Evolutionary conservation across 2,329 filamentous ascomycete genomes (phyloP).

Genomic region (Gyromitra esculenta): DNA sequence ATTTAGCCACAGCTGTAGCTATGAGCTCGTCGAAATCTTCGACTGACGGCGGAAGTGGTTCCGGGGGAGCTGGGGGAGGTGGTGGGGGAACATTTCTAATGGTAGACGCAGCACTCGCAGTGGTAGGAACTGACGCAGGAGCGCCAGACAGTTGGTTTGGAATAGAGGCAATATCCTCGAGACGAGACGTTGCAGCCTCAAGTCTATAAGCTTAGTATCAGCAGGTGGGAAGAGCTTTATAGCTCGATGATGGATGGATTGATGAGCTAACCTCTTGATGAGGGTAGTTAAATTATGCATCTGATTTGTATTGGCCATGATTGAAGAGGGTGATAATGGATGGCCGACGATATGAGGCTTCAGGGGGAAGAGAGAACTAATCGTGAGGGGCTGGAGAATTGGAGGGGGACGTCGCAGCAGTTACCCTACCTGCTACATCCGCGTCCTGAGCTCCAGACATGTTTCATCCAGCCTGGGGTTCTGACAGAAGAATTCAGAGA

Average conservation of each 20-base stretch:
- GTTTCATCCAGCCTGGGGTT: not conserved
- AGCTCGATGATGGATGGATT: constrained; percentile 3
- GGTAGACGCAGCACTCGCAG: constrained; percentile 40
- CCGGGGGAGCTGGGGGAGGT: constrained; percentile 59
- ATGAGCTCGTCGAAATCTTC: constrained; percentile 88
- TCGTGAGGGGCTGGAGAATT: not conserved
- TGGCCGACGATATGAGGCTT: not conserved
- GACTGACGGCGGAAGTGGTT: constrained; percentile 76
- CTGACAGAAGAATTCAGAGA: not conserved
- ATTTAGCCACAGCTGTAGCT: constrained; percentile 76
- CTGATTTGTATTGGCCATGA: constrained; percentile 64
- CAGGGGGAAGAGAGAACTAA: not conserved
- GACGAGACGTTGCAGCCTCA: constrained; percentile 92
- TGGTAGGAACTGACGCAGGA: constrained; percentile 1
- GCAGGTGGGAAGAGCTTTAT: constrained; percentile 17
- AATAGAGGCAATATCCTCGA: constrained; percentile 89
- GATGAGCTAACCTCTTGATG: constrained; percentile 81
- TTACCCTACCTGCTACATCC: constrained; percentile 29
- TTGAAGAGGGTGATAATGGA: not conserved
- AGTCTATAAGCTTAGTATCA: constrained; percentile 70
- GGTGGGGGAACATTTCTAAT: constrained; percentile 59
- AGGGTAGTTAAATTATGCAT: constrained; percentile 98
- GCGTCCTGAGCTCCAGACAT: not conserved
- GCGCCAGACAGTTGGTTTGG: constrained; percentile 57
- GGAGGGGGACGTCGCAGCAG: constrained; percentile 24